These are phyloP conservation scores for Backusella parvicylindrica DNA, from an alignment of 192 early-diverging fungal species.

Conservation along the genomic window DNA sequence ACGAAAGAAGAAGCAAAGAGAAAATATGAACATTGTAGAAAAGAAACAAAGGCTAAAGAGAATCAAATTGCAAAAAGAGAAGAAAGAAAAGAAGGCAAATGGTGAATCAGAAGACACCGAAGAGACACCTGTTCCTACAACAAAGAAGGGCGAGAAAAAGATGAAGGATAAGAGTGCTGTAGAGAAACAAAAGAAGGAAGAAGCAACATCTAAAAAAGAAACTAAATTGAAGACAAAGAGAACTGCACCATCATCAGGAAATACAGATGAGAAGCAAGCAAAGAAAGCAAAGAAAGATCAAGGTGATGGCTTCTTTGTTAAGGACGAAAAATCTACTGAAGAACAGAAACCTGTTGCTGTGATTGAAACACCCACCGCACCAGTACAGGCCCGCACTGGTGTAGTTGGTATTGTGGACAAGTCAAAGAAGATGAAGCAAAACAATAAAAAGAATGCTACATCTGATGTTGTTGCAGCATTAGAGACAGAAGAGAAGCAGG, in stretches of 20 bases:
- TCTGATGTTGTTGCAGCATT: slow-evolving; percentile 14
- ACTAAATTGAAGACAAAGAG: neutral
- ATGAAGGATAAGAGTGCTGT: slow-evolving; percentile 9
- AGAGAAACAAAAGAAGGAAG: neutral
- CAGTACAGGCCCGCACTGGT: slow-evolving; percentile 4
- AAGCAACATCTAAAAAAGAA: neutral
- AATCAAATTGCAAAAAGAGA: slow-evolving; percentile 42
- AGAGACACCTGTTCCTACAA: neutral
- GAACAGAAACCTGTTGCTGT: neutral
- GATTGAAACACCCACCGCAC: neutral
- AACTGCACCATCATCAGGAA: neutral
- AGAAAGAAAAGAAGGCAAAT: slow-evolving; percentile 40
- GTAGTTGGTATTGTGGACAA: slow-evolving; percentile 23
- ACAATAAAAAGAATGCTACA: neutral
- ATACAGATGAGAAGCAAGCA: slow-evolving; percentile 16
- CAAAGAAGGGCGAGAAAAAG: slow-evolving; percentile 29
- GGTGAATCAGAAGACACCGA: slow-evolving; percentile 28
- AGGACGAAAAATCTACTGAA: slow-evolving; percentile 22
- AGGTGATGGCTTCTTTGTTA: slow-evolving; percentile 31
- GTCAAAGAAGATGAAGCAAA: slow-evolving; percentile 13
- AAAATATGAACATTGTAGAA: slow-evolving; percentile 35
- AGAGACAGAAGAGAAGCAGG: slow-evolving; percentile 8
- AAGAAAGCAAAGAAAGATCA: slow-evolving; percentile 34
- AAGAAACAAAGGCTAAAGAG: slow-evolving; percentile 40
- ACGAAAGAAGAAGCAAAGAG: slow-evolving; percentile 58